Evolutionary conservation across 495 filamentous ascomycete genomes (phyloP), one percentile per base, ranked within the genome.

Genomic region (Lasiosphaeriaceae sp.): DNA sequence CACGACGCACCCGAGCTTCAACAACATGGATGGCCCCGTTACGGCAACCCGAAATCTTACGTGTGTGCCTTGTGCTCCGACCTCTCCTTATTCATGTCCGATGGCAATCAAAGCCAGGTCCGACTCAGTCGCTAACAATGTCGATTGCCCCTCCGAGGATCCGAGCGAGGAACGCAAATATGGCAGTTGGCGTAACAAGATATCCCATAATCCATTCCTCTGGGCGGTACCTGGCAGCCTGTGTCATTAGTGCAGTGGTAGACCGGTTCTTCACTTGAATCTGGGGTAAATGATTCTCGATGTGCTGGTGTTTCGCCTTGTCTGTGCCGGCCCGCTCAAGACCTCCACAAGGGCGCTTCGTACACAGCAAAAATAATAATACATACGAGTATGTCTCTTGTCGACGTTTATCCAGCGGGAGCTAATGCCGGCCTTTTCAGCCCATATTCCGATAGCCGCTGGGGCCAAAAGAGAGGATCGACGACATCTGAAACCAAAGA

Each of bases 401-500:
- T 43, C 39, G 9, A 31, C n/a, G 39, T 43, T 43, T 43, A 43
- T 43, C 39, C 39, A n/a, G 5, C 39, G n/a, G 9, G 8, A 37
- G 34, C 34, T 14, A 37, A 37, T 37, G 34, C 34, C 39, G 9
- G 4, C 14, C 7, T 12, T 43, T 17, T 14, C 39, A 17, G n/a
- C 39, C 39, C 39, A 43, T 12, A 43, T 17, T 17, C 39, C 39
- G 39, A 43, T 9, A 21, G 34, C 50, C 47, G 50, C 57, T 41
- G 26, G 53, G 54, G 19, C 49, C 37, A 41, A 20, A 56, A 17
- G 34, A 53, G 55, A 12, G 14, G 5, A 62, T 58, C 48, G 56
- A 46, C 52, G 14, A 37, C 14, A 37, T 62, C 56, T 62, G 60
- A 62, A 58, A 62, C 59, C 45, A 11, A 17, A 34, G 17, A 23